Conservation (phyloP, 768 basidiomycete genomes). For the Crassisporium funariophilum region DNA sequence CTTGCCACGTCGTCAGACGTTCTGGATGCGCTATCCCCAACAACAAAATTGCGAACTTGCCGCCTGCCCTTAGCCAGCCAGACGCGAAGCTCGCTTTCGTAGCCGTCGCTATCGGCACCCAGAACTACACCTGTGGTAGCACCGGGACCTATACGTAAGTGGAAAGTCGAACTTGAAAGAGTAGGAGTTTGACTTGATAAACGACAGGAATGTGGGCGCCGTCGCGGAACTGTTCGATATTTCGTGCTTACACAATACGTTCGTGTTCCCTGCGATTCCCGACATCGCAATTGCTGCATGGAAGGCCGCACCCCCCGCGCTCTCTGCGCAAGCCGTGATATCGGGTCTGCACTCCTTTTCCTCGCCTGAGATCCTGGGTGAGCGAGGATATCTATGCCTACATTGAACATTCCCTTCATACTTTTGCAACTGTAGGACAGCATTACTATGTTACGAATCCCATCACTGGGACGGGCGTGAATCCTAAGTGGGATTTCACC, state of each 20-base stretch:
- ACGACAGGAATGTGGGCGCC: constrained; percentile 46
- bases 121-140: constrained; percentile 56
- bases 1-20: neutral
- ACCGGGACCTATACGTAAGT: constrained; percentile 50
- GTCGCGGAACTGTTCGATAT: constrained; percentile 57
- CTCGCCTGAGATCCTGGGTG: constrained; percentile 33
- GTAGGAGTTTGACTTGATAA: neutral
- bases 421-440: constrained; percentile 32
- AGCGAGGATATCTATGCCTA: too few relatives aligned
- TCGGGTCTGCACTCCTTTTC: constrained; percentile 11
- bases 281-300: constrained; percentile 23
- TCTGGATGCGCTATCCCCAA: too few relatives aligned
- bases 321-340: constrained; percentile 20
- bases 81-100: constrained; percentile 39
- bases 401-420: neutral
- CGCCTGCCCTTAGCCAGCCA: constrained; percentile 38
- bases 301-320: constrained; percentile 19
- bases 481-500: constrained; percentile 56
- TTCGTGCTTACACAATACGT: constrained; percentile 44
- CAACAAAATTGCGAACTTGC: constrained; percentile 23
- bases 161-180: too few relatives aligned
- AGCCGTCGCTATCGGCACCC: constrained; percentile 49
- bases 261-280: constrained; percentile 28
- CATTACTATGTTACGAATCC: constrained; percentile 58
- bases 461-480: constrained; percentile 36